Evolutionary conservation across 1,284 basidiomycete species (phyloP).

Genomic region (Irpex sp.): DNA sequence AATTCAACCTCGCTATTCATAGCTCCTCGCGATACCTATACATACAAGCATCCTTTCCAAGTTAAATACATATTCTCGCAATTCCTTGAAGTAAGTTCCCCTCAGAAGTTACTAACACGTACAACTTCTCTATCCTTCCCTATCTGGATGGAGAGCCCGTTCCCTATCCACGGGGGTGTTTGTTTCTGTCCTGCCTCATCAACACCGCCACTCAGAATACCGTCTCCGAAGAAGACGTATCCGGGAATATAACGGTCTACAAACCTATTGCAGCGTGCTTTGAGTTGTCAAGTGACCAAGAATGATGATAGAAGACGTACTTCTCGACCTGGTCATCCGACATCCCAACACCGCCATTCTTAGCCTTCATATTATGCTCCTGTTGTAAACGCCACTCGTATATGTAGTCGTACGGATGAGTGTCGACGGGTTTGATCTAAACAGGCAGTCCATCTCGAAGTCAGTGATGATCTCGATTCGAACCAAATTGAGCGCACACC

Average conservation of each 20-base stretch:
- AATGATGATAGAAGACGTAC: constrained; percentile 37
- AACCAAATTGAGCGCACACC: constrained; percentile 33
- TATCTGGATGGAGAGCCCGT: constrained; percentile 23
- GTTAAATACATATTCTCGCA: not conserved
- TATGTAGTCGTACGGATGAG: constrained; percentile 51
- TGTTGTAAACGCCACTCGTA: constrained; percentile 85
- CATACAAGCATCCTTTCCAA: not conserved
- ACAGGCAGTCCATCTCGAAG: not conserved
- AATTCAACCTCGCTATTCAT: not conserved
- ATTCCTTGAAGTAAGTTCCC: not conserved
- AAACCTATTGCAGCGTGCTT: constrained; percentile 40
- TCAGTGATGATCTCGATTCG: not conserved
- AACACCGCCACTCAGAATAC: constrained; percentile 29
- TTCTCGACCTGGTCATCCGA: constrained; percentile 71
- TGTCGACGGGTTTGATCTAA: constrained; percentile 48
- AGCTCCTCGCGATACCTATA: not conserved
- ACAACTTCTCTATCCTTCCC: constrained; percentile 24
- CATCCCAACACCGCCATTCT: constrained; percentile 85
- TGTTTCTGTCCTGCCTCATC: constrained; percentile 13
- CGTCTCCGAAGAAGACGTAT: constrained; percentile 72
- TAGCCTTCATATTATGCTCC: constrained; percentile 82
- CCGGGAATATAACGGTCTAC: constrained; percentile 83
- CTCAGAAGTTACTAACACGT: constrained; percentile 16
- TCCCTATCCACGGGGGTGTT: constrained; percentile 25
- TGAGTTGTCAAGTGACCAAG: not conserved